Conservation (phyloP, 495 filamentous ascomycete species). For the Penicillium tannophilum region DNA sequence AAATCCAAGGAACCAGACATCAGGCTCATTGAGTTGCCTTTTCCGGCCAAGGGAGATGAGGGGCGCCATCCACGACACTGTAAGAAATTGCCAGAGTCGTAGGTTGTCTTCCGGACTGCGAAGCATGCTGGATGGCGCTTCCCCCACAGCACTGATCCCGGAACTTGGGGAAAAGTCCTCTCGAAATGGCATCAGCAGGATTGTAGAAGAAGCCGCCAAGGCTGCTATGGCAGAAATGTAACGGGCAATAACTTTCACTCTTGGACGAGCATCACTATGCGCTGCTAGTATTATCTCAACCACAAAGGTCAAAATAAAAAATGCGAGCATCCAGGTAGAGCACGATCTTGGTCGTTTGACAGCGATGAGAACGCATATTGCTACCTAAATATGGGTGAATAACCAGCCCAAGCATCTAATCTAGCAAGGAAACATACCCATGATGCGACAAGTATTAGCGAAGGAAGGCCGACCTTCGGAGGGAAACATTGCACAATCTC, state of each 20-base stretch:
- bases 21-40: slow-evolving; percentile 68
- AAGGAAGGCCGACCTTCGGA: slow-evolving; percentile 24
- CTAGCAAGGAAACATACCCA: slow-evolving; percentile 47
- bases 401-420: not conserved
- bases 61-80: slow-evolving; percentile 79
- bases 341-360: slow-evolving; percentile 52
- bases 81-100: slow-evolving; percentile 78
- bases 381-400: slow-evolving; percentile 37
- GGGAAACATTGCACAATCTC: slow-evolving; percentile 44
- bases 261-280: slow-evolving; percentile 21
- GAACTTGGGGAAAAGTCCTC: slow-evolving; percentile 56
- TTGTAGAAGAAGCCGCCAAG: slow-evolving; percentile 47
- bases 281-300: slow-evolving; percentile 42
- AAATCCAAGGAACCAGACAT: slow-evolving; percentile 75
- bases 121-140: slow-evolving; percentile 56
- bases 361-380: slow-evolving; percentile 45
- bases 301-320: slow-evolving; percentile 37
- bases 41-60: slow-evolving; percentile 64
- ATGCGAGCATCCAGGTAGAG: slow-evolving; percentile 37
- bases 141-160: slow-evolving; percentile 62
- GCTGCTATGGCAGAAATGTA: slow-evolving; percentile 46
- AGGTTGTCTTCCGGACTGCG: slow-evolving; percentile 84
- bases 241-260: slow-evolving; percentile 38
- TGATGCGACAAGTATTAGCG: slow-evolving; percentile 38
- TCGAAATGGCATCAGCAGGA: slow-evolving; percentile 73